Conservation (phyloP, 2,329 filamentous ascomycete species). For the Iodosphaeria phyllophila region DNA sequence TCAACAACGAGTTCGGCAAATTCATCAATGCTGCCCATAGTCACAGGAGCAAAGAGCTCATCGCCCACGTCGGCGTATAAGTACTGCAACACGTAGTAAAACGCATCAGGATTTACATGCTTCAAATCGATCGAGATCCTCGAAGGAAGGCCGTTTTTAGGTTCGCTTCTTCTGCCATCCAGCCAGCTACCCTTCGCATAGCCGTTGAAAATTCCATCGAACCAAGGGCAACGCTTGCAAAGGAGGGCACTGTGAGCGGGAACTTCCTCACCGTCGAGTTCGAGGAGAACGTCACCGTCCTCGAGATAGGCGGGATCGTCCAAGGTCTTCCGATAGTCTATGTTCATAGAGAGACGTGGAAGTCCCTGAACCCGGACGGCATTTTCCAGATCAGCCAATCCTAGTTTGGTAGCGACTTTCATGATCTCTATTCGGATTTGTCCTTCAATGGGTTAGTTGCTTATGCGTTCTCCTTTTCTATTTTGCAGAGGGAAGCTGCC, state of each 20-base stretch:
- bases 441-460: too few relatives aligned
- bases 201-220: conserved; percentile 77
- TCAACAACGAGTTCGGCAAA: conserved; percentile 83
- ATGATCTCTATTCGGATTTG: conserved; percentile 74
- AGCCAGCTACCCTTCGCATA: conserved; percentile 76
- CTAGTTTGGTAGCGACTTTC: conserved; percentile 56
- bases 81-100: conserved; percentile 60
- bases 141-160: too few relatives aligned
- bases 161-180: too few relatives aligned
- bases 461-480: too few relatives aligned
- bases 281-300: conserved; percentile 60
- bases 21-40: conserved; percentile 54
- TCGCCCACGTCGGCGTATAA: conserved; percentile 70
- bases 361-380: conserved; percentile 58
- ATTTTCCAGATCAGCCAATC: conserved; percentile 53
- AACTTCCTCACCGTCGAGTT: conserved; percentile 57
- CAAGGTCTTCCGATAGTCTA: conserved; percentile 54
- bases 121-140: conserved; percentile 52
- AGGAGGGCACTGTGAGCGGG: conserved; percentile 61
- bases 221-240: conserved; percentile 79
- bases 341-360: conserved; percentile 42
- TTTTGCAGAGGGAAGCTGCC: too few relatives aligned
- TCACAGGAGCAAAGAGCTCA: conserved; percentile 64
- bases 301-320: conserved; percentile 53
- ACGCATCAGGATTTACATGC: conserved; percentile 57